phyloP scores from a whole-genome alignment of 805 yeast species.

The Clavispora vitiphila region DNA sequence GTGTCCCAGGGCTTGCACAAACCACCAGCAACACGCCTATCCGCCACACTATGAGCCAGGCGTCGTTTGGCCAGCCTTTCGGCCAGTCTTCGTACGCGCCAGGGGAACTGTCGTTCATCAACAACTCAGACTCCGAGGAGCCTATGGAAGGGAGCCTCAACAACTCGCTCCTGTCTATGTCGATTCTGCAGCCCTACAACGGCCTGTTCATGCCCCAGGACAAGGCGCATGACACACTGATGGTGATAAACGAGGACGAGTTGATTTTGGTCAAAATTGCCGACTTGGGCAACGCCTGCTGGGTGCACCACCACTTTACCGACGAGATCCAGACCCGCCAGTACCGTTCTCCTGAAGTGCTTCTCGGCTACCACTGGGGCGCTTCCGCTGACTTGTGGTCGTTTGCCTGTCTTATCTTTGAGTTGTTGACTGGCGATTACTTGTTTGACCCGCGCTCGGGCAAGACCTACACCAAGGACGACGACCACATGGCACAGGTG shows the following conservation, averaged over 20 bases:
- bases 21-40: constrained; percentile 40
- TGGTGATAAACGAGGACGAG: constrained; percentile 39
- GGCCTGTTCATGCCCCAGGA: constrained; percentile 4
- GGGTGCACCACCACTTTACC: constrained; percentile 58
- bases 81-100: constrained; percentile 1
- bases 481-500: constrained; percentile 60
- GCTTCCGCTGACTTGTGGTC: constrained; percentile 62
- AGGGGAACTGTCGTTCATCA: constrained; percentile 6
- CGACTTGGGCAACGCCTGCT: constrained; percentile 68
- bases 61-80: constrained; percentile 13
- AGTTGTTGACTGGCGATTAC: constrained; percentile 57
- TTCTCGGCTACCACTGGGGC: constrained; percentile 56
- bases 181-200: constrained; percentile 24
- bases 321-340: constrained; percentile 68
- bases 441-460: constrained; percentile 58
- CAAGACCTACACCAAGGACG: constrained; percentile 44
- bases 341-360: constrained; percentile 61
- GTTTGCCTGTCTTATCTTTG: constrained; percentile 53
- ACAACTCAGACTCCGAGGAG: constrained; percentile 14
- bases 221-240: constrained; percentile 6
- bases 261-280: constrained; percentile 54
- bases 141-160: constrained; percentile 25
- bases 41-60: constrained; percentile 17
- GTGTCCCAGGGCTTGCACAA: constrained; percentile 30
- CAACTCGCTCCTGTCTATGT: constrained; percentile 39